Conservation (phyloP, 1,284 basidiomycete genomes). For the Cerioporus squamosus region DNA sequence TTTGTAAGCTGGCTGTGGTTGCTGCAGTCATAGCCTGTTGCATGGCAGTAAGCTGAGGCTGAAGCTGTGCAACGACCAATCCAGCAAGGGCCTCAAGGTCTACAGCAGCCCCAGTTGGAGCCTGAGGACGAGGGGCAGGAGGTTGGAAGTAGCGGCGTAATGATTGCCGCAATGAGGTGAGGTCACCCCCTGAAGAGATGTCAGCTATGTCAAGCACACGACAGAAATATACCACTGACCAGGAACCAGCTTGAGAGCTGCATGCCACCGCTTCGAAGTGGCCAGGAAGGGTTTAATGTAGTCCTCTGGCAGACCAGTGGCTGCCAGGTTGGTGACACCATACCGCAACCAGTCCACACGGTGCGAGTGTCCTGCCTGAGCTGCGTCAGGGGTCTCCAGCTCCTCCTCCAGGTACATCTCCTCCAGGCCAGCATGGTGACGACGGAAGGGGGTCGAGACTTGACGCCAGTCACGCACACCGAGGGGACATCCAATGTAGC, state of each 20-base stretch:
- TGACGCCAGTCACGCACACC: conserved; percentile 11
- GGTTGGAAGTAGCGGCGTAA: too few species aligned
- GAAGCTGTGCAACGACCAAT: too few species aligned
- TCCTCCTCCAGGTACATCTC: conserved; percentile 5
- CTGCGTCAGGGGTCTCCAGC: conserved; percentile 2
- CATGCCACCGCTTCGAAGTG: background rate
- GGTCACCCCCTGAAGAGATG: too few species aligned
- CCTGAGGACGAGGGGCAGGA: background rate
- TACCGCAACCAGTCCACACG: background rate
- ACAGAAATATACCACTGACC: background rate
- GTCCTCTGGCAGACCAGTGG: background rate
- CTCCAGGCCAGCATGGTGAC: conserved; percentile 6
- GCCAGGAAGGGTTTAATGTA: background rate
- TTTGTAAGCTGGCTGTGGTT: too few species aligned
- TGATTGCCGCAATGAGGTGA: too few species aligned
- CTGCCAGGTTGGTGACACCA: background rate
- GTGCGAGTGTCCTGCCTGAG: conserved; percentile 11
- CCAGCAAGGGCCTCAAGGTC: too few species aligned
- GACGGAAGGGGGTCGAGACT: conserved; percentile 3
- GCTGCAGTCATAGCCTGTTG: too few species aligned
- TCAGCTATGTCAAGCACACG: too few species aligned
- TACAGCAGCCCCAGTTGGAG: too few species aligned
- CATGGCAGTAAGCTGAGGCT: too few species aligned
- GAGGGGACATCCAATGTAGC: background rate
- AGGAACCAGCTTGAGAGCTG: background rate